phyloP scores from a whole-genome alignment of 495 filamentous ascomycete genomes.

The Neurospora sublineolata region DNA sequence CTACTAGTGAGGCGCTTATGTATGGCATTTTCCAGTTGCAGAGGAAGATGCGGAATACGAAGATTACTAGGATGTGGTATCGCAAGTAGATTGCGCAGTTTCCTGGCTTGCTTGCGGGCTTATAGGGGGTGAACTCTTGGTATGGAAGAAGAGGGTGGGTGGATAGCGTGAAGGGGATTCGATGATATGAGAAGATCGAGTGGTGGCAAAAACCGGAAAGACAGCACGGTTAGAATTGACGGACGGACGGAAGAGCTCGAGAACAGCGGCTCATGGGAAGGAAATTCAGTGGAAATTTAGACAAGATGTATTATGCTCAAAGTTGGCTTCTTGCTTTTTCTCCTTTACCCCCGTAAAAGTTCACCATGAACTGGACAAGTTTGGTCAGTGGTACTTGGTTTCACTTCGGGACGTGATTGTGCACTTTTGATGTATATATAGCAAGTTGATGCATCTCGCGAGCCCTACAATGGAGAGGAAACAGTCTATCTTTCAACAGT shows the following conservation, averaged over 20 bases:
- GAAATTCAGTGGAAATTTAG: background rate
- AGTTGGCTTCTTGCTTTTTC: background rate
- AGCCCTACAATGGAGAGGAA: background rate
- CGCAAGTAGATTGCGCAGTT: conserved; percentile 17
- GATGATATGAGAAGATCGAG: background rate
- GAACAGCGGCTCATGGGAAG: background rate
- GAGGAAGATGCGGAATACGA: conserved; percentile 76
- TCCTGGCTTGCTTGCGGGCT: background rate
- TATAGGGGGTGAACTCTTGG: background rate
- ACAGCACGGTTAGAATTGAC: background rate
- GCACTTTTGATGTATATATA: background rate
- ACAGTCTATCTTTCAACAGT: background rate
- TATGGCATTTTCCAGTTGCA: conserved; percentile 80
- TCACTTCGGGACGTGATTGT: background rate
- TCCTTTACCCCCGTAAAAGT: background rate
- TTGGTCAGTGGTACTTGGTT: background rate
- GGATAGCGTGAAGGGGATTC: background rate
- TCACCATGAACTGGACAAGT: background rate
- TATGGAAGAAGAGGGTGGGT: background rate
- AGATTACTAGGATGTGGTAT: conserved; percentile 55
- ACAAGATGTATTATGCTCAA: background rate
- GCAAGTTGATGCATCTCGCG: background rate
- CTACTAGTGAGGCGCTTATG: conserved; percentile 79
- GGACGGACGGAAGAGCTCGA: background rate
- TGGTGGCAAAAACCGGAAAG: background rate